Evolutionary conservation across 2,329 filamentous ascomycete genomes (phyloP).

Genomic region (Aspergillus melleus): DNA sequence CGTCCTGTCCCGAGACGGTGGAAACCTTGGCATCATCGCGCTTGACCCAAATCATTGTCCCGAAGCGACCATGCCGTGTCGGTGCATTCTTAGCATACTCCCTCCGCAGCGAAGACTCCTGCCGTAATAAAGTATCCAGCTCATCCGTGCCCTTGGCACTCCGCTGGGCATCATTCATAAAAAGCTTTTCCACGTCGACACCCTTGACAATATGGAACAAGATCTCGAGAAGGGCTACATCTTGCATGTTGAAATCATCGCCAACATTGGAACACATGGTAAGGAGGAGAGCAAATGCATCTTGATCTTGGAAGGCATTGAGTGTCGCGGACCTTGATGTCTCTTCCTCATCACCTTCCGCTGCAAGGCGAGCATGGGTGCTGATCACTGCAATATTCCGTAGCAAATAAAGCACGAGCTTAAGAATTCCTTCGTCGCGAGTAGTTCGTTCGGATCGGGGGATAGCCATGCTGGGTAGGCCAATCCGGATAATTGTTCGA

Average conservation of each 20-base stretch:
- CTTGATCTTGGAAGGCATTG: slow-evolving; percentile 85
- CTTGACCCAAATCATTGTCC: slow-evolving; percentile 96
- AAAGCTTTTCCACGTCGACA: slow-evolving; percentile 78
- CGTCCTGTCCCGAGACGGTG: slow-evolving; percentile 85
- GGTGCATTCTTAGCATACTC: slow-evolving; percentile 75
- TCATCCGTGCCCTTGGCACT: slow-evolving; percentile 70
- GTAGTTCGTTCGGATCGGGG: slow-evolving; percentile 71
- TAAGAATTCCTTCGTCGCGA: slow-evolving; percentile 89
- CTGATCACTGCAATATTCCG: slow-evolving; percentile 86
- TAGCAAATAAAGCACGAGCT: slow-evolving; percentile 82
- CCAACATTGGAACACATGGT: slow-evolving; percentile 90
- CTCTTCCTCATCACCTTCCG: slow-evolving; percentile 85
- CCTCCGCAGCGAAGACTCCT: slow-evolving; percentile 80
- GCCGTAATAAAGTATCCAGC: slow-evolving; percentile 70
- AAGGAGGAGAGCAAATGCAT: slow-evolving; percentile 81
- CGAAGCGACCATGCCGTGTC: slow-evolving; percentile 88
- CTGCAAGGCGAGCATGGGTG: slow-evolving; percentile 68
- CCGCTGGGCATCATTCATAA: slow-evolving; percentile 75
- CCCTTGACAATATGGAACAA: slow-evolving; percentile 92
- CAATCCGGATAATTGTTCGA: slow-evolving; percentile 76
- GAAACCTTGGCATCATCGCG: slow-evolving; percentile 80
- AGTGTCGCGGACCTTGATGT: slow-evolving; percentile 85
- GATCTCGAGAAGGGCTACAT: slow-evolving; percentile 86
- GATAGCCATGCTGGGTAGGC: slow-evolving; percentile 80
- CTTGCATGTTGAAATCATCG: slow-evolving; percentile 87